Evolutionary conservation across 2,329 filamentous ascomycete genomes (phyloP), one percentile per base, ranked within the genome.

Genomic region (Colletotrichum destructivum): DNA sequence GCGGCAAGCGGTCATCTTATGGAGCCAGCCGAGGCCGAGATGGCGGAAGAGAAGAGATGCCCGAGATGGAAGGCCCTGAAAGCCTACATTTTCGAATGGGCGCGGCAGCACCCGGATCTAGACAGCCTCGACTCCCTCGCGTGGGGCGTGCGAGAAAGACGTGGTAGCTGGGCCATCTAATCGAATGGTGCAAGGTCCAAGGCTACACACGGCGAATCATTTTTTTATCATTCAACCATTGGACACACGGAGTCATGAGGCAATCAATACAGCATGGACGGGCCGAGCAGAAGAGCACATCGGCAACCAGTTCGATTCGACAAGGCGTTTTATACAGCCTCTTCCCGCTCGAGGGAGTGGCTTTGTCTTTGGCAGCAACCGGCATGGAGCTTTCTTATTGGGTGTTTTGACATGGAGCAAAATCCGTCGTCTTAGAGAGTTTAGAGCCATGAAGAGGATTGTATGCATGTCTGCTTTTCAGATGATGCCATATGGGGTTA

Each of bases 61-160:
- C 85, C 91, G 65, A 88, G 96, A 64, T 98, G 96, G 96, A 91
- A 88, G 78, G 96, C 96, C 1, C 85, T 98, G 54, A 92, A 92
- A 78, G 79, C 91, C 51, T 98, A 98, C 80, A 93, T 98, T 49
- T 87, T 88, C 47, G 95, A 98, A 80, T 98, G 96, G 96, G 95
- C 93, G 31, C 88, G 92, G 68, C 95, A 98, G 81, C 94, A 97
- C 79, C 94, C 95, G 6, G 88, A 90, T 73, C 90, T 96, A 81
- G 87, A 90, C 75, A 84, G 86, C 68, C 85, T 89, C 74, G 86
- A 87, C 65, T 85, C 88, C 3, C 82, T 89, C 74, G 88, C 89
- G 5, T 94, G 92, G 92, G 93, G 92, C 15, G 89, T 93, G 59
- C 84, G 87, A 66, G 90, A 90, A 72, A 83, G 91, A 71, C 84